phyloP scores from a whole-genome alignment of 139 green algal species.

The Axilococcus clingmanii region DNA sequence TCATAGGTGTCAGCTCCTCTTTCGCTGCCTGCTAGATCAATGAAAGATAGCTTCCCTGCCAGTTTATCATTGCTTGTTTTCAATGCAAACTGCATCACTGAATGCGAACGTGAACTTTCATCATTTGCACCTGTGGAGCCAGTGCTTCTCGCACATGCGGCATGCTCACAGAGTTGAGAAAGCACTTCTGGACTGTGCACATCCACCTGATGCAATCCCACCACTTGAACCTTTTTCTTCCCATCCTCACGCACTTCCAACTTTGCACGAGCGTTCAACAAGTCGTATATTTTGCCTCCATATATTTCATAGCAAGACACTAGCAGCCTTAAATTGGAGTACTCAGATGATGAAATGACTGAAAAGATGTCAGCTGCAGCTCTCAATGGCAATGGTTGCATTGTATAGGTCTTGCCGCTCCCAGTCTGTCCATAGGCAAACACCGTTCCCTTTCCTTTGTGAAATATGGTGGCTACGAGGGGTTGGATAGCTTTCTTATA shows the following conservation, averaged over 20 bases:
- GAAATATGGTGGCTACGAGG: conserved; percentile 87
- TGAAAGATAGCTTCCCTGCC: conserved; percentile 94
- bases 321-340: conserved; percentile 25
- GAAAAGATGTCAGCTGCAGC: conserved; percentile 79
- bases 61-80: conserved; percentile 4
- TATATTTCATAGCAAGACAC: conserved; percentile 94
- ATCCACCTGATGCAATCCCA: conserved; percentile 67
- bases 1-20: conserved; percentile 95
- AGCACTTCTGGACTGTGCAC: conserved; percentile 25
- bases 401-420: conserved; percentile 95
- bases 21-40: conserved; percentile 95
- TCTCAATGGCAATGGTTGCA: conserved; percentile 84
- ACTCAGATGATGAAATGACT: conserved; percentile 43
- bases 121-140: conserved; percentile 92
- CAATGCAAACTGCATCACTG: conserved; percentile 70
- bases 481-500: conserved; percentile 83
- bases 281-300: conserved; percentile 92
- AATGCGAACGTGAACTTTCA: conserved; percentile 91
- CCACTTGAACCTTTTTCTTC: conserved; percentile 73
- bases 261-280: conserved; percentile 85
- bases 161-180: conserved; percentile 69
- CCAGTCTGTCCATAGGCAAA: conserved; percentile 97
- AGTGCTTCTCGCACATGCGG: conserved; percentile 57
- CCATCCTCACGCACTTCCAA: conserved; percentile 90
- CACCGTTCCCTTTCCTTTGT: conserved; percentile 75